Evolutionary conservation across 208 protist species (phyloP), one percentile per base, ranked within the genome.

Genomic region (Trypanosomatidae sp.): DNA sequence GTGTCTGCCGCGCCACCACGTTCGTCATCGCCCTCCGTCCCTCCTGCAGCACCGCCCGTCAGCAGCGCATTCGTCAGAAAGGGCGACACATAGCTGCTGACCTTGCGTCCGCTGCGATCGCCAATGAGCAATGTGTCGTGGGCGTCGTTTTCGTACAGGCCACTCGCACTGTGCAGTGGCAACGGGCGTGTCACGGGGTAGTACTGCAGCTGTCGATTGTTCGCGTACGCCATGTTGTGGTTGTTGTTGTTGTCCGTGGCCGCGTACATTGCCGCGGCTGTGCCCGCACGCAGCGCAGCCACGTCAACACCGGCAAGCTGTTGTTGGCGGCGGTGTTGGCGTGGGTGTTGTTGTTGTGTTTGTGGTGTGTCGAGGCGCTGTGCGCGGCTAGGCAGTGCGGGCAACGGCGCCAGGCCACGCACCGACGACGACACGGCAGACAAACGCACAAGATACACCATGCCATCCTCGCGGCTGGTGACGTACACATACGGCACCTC

Each of bases 391-490:
- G n/a, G n/a, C n/a, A n/a, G n/a, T n/a, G n/a, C n/a, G n/a, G n/a
- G n/a, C n/a, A n/a, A n/a, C n/a, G n/a, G n/a, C n/a, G n/a, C n/a
- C n/a, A n/a, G n/a, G n/a, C 30, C 30, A 15, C 11, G n/a, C 30
- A 38, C 47, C 11, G 41, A 7, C 15, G 28, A 54, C 44, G 49
- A 45, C 22, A 40, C 48, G 20, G 63, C 32, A 10, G 66, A 43
- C 45, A 92, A 80, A 42, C 65, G 83, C 15, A 88, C 66, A 44
- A 88, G 57, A 50, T 86, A 88, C 18, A 63, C 60, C 54, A 87
- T 76, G 19, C 71, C 78, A 35, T 88, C 75, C n/a, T 92, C 78
- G 48, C 86, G 86, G 56, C 75, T 88, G 20, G 83, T 86, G n/a
- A 88, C 76, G 67, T 88, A 92, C 16, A 92, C 56, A 61, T 83